phyloP scores from a whole-genome alignment of 1,139 yeast genomes.

The Geotrichum siamense region DNA sequence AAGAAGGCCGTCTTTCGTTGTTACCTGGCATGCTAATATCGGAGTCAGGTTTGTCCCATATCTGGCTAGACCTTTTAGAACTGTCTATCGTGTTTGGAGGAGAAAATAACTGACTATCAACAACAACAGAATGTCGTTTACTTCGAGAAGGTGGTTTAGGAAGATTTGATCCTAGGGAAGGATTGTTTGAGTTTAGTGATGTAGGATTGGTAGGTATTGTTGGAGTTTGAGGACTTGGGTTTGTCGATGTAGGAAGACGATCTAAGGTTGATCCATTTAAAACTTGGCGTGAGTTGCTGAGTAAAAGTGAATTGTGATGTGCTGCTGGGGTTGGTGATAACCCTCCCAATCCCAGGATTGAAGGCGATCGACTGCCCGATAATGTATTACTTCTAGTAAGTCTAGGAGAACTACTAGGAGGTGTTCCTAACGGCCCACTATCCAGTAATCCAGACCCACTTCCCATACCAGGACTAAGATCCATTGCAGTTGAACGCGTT shows the following conservation, averaged over 20 bases:
- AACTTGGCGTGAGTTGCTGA: not conserved
- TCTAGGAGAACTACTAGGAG: no score
- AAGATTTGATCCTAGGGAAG: not conserved
- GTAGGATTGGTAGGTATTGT: not conserved
- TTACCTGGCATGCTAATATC: conserved; percentile 1
- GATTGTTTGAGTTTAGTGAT: not conserved
- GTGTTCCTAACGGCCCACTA: no score
- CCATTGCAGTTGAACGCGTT: not conserved
- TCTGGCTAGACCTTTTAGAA: no score
- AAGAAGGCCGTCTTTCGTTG: not conserved
- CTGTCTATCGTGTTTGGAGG: no score
- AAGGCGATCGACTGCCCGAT: not conserved
- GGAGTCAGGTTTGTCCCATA: no score
- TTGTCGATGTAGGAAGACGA: not conserved
- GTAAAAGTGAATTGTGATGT: not conserved
- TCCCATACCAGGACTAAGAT: not conserved
- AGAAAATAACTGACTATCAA: no score
- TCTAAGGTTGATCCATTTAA: not conserved
- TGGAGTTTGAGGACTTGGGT: not conserved
- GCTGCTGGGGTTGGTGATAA: not conserved
- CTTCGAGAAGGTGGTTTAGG: conserved; percentile 1
- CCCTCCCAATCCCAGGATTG: not conserved
- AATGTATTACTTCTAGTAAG: not conserved
- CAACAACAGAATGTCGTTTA: not conserved
- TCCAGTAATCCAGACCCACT: no score